Percentiles rank a stretch among this genome's conserved stretches.
phyloP scores from a whole-genome alignment of 2,329 filamentous ascomycete genomes.

The Trichoderma breve region DNA sequence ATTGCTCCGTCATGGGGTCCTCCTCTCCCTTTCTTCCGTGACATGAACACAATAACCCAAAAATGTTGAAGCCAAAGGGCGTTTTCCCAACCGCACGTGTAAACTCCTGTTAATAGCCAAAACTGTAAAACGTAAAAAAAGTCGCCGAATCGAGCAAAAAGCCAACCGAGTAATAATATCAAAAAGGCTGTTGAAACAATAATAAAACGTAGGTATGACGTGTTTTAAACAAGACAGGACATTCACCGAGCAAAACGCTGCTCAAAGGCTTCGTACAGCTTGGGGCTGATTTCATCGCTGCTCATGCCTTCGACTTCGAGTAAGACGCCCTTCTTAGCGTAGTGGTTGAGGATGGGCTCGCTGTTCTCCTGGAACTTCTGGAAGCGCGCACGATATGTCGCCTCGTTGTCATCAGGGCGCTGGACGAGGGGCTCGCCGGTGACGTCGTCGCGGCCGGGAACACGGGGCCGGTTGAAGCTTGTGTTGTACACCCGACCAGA shows the following conservation, averaged over 20 bases:
- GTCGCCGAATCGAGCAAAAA: conserved; percentile 5
- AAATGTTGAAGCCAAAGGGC: not conserved
- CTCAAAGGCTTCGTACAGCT: conserved; percentile 80
- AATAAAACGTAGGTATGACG: not conserved
- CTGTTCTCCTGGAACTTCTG: conserved; percentile 85
- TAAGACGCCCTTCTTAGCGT: conserved; percentile 77
- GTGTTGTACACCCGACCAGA: conserved; percentile 96
- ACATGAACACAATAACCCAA: not conserved
- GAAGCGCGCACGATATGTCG: conserved; percentile 78
- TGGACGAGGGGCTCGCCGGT: conserved; percentile 85
- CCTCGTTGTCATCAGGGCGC: conserved; percentile 80
- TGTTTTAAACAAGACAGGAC: not conserved
- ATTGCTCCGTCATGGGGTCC: not conserved
- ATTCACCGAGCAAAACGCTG: conserved; percentile 56
- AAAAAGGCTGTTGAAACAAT: conserved; percentile 1
- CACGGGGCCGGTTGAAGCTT: conserved; percentile 81
- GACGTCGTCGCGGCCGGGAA: conserved; percentile 79
- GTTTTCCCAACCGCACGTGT: not conserved
- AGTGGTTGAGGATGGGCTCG: conserved; percentile 81
- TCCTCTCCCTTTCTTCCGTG: not conserved
- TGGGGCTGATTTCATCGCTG: conserved; percentile 94
- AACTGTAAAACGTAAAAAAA: not conserved
- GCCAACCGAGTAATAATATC: not conserved
- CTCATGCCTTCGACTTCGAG: conserved; percentile 85
- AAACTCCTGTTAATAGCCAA: not conserved